Evolutionary conservation across 495 filamentous ascomycete genomes (phyloP).

Genomic region (Trichoderma virens): DNA sequence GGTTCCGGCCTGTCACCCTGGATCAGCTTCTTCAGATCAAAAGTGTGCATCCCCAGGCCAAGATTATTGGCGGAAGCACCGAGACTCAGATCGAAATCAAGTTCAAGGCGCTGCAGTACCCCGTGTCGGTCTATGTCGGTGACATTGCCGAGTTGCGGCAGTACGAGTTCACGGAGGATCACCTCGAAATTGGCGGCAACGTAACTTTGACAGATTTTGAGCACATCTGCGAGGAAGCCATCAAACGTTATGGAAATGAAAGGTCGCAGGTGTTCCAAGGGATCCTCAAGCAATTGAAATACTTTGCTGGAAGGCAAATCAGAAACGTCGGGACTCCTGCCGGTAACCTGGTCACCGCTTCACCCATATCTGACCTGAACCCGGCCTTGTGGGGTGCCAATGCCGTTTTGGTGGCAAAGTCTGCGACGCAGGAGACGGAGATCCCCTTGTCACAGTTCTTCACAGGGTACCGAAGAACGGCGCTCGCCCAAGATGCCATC

Average conservation of each 20-base stretch:
- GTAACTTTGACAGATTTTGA: slow-evolving; percentile 82
- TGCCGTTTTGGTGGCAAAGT: slow-evolving; percentile 71
- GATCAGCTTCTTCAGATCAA: slow-evolving; percentile 89
- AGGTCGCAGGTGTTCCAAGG: slow-evolving; percentile 67
- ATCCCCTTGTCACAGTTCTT: slow-evolving; percentile 93
- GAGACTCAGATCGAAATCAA: slow-evolving; percentile 98
- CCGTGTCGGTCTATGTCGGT: slow-evolving; percentile 81
- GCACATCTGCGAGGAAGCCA: slow-evolving; percentile 60
- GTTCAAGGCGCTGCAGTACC: slow-evolving; percentile 91
- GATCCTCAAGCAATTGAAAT: slow-evolving; percentile 72
- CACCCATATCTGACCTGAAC: slow-evolving; percentile 93
- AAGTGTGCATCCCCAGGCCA: slow-evolving; percentile 71
- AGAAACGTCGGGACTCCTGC: slow-evolving; percentile 94
- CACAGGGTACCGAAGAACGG: slow-evolving; percentile 80
- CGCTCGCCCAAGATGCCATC: slow-evolving; percentile 72
- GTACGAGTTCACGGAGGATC: slow-evolving; percentile 69
- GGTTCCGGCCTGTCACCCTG: slow-evolving; percentile 84
- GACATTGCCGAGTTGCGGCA: slow-evolving; percentile 83
- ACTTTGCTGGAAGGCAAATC: slow-evolving; percentile 95
- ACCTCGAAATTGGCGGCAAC: slow-evolving; percentile 85
- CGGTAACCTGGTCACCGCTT: slow-evolving; percentile 90
- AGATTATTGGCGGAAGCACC: slow-evolving; percentile 91
- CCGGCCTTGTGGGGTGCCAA: slow-evolving; percentile 88
- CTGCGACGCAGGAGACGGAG: slow-evolving; percentile 57
- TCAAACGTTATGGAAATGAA: slow-evolving; percentile 67